These are phyloP conservation scores for Salix arbutifolia DNA, from an alignment of 345 rosid species.

Conservation along the genomic window DNA sequence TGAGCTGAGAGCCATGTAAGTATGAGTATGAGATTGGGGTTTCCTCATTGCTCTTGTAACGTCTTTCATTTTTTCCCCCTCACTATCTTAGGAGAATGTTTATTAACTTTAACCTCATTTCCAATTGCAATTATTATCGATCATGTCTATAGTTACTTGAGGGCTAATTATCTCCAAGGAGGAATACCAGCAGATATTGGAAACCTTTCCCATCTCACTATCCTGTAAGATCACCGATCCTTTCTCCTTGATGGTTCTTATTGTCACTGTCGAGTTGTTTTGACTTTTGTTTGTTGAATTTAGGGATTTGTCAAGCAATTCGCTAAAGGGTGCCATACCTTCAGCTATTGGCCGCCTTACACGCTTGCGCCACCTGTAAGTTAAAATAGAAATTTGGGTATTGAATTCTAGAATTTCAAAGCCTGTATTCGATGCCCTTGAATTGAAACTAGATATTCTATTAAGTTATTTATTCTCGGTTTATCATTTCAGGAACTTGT, in stretches of 20 bases:
- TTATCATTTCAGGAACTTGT: constrained; percentile 57
- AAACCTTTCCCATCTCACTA: constrained; percentile 68
- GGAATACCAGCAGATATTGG: constrained; percentile 81
- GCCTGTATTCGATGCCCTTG: background rate
- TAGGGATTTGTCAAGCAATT: constrained; percentile 95
- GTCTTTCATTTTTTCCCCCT: background rate
- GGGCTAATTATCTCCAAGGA: constrained; percentile 88
- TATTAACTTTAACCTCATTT: background rate
- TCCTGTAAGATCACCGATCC: constrained; percentile 46
- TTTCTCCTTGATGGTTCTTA: background rate
- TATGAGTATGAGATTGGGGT: background rate
- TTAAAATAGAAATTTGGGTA: constrained; percentile 4
- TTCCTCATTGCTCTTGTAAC: background rate
- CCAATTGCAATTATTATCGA: background rate
- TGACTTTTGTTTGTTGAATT: constrained; percentile 12
- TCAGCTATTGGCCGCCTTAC: constrained; percentile 68
- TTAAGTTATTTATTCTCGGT: constrained; percentile 11
- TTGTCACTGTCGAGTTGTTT: background rate
- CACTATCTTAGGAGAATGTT: background rate
- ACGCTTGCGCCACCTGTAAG: constrained; percentile 68
- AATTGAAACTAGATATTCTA: background rate
- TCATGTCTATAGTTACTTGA: constrained; percentile 56
- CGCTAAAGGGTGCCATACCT: constrained; percentile 81
- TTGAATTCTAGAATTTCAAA: background rate
- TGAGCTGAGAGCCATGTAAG: constrained; percentile 90